Conservation (phyloP, 768 basidiomycete species). For the Tulasnella calospora region DNA sequence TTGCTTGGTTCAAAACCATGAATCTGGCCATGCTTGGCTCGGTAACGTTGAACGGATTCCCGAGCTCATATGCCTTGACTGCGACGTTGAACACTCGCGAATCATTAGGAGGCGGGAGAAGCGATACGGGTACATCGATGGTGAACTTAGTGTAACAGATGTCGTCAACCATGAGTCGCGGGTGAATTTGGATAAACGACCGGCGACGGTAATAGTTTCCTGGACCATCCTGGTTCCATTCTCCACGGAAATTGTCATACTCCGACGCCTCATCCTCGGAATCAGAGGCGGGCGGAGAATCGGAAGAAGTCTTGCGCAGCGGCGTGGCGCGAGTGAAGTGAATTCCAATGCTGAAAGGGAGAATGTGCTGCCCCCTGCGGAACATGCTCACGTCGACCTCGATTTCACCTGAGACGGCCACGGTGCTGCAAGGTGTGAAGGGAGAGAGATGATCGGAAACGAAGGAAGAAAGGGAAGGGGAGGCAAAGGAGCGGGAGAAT, state of each 20-base stretch:
- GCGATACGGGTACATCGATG: slow-evolving; percentile 5
- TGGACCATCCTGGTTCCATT: slow-evolving; percentile 26
- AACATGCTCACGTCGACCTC: slow-evolving; percentile 25
- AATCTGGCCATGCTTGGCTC: slow-evolving; percentile 16
- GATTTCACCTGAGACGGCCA: slow-evolving; percentile 17
- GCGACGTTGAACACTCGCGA: slow-evolving; percentile 19
- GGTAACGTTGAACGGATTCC: slow-evolving; percentile 17
- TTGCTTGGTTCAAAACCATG: slow-evolving; percentile 21
- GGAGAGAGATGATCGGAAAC: neutral
- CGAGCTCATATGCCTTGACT: slow-evolving; percentile 23
- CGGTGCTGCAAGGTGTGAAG: neutral
- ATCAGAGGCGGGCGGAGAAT: neutral
- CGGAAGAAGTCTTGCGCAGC: neutral
- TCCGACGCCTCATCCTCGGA: neutral
- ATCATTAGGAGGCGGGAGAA: slow-evolving; percentile 1
- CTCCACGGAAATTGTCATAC: slow-evolving; percentile 2
- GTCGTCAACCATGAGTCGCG: slow-evolving; percentile 16
- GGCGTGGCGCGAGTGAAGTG: slow-evolving; percentile 10
- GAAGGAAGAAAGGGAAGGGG: neutral
- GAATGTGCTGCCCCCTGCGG: slow-evolving; percentile 13
- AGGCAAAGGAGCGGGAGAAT: neutral
- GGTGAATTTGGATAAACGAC: slow-evolving; percentile 19
- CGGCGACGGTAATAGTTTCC: slow-evolving; percentile 23
- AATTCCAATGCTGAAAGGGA: slow-evolving; percentile 16
- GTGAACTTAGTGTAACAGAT: slow-evolving; percentile 22